Evolutionary conservation across 2,329 filamentous ascomycete species (phyloP), one percentile per base, ranked within the genome.

Genomic region (Magnaporthiopsis incrustans): DNA sequence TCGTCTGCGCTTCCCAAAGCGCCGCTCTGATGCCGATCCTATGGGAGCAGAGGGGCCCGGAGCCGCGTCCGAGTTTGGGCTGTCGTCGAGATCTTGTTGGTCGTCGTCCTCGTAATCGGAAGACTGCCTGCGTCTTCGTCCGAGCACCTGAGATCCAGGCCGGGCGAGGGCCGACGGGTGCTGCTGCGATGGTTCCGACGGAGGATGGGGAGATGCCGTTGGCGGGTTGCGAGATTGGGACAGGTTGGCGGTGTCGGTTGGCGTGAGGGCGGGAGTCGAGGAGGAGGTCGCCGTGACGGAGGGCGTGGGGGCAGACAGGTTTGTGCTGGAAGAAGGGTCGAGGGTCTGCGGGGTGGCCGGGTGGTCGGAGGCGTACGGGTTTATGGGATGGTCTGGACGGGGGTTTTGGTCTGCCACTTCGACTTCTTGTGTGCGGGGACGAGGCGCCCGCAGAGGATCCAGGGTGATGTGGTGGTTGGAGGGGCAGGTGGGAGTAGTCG

Each of bases 381-480:
- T n/a, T 61, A 61, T 30, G 50, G 35, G 18, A 22, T 53, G 3
- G 26, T 61, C 60, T 61, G 60, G 30, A 61, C 26, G 60, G 60
- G 38, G 50, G 12, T 18, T 61, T 50, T 30, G 60, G 60, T 61
- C 60, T 61, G 60, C 60, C 60, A 61, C 60, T 38, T 61, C 60
- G 60, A 44, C 60, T 38, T 30, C 50, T 33, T 35, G 35, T 33
- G 35, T 61, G 60, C 60, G 60, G 60, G 60, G 60, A 53, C 60
- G 38, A 61, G 25, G 38, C 60, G 27, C 60, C 60, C 60, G 60
- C 60, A 53, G 50, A 61, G n/a, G 10, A 53, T 53, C 44, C n/a
- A n/a, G 44, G 44, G 44, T 53, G 44, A 30, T 30, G 44, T 25
- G 44, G 44, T 22, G 44, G 22, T 22, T 11, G 22, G 44, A 25